Base-by-base conservation (phyloP, 768 basidiomycete genomes). In the Leucogyrophana mollusca region DNA sequence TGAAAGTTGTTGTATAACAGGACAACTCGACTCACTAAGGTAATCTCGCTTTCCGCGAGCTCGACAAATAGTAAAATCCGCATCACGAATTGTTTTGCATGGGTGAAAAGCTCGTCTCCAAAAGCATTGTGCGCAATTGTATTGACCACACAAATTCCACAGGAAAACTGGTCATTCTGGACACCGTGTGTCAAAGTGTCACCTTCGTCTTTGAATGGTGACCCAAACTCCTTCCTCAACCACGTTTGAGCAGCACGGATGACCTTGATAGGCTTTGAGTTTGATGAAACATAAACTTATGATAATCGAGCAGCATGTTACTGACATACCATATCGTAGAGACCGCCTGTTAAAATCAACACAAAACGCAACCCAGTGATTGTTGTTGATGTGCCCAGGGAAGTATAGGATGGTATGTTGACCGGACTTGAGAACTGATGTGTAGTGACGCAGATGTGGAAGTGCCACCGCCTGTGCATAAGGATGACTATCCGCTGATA, bases 121-220 rank as follows among this genome's bases (percentile, higher is more conserved):
- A 52, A 53, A 2, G 49, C 20, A 24, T 17, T 11, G 23, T 52
- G 51, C 7, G 37, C 51, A 1, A 52, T 25, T 2, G 49, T 35
- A 34, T 56, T 56, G 16, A 47, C 22, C 7, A 44, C 36, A 24
- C 40, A 54, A 6, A 56, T 13, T n/a, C 55, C 52, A 34, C 56
- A 57, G 4, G 48, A 50, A 14, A 34, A 10, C 1, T n/a, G 20
- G 27, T 57, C 56, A 3, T 38, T 8, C 30, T 56, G 55, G 1
- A 32, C 3, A 0, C 45, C 48, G 40, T 45, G 43, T 0, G 35
- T 11, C 4, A 56, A 33, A 1, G 40, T n/a, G 16, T 52, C 40
- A 13, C 38, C 40, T 1, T 1, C 13, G 25, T 45, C 27, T 1
- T 7, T 23, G 24, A 49, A 43, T 1, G 13, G 16, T 21, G 2